A percentile compares a stretch with the other conserved stretches of the same genome.
These are phyloP conservation scores for Macrocystidia cucumis DNA, from an alignment of 1,284 basidiomycete genomes.

Conservation along the genomic window DNA sequence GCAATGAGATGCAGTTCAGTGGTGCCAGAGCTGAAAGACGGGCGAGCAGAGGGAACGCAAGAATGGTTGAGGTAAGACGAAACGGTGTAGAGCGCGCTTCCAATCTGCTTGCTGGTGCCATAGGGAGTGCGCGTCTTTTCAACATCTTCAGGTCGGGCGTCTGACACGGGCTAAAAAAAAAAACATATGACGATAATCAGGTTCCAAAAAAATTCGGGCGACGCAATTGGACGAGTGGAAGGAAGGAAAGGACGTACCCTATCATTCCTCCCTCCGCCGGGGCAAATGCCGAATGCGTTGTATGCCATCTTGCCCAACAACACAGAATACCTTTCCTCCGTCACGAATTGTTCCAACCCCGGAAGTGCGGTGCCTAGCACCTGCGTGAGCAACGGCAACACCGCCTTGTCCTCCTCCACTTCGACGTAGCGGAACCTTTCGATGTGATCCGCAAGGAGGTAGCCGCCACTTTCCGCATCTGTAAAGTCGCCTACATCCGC, in stretches of 20 bases:
- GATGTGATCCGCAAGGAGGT: slow-evolving; percentile 65
- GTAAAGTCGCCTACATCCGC: slow-evolving; percentile 28
- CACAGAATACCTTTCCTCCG: slow-evolving; percentile 53
- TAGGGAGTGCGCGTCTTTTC: slow-evolving; percentile 68
- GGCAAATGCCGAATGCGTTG: slow-evolving; percentile 67
- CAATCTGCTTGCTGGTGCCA: slow-evolving; percentile 67
- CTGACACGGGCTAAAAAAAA: slow-evolving; percentile 34
- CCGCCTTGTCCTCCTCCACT: slow-evolving; percentile 36
- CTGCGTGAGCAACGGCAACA: slow-evolving; percentile 40
- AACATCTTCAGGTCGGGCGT: slow-evolving; percentile 51
- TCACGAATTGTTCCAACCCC: slow-evolving; percentile 63
- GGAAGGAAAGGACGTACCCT: slow-evolving; percentile 36
- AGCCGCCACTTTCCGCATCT: slow-evolving; percentile 43
- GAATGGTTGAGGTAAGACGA: slow-evolving; percentile 75
- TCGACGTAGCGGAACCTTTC: slow-evolving; percentile 67
- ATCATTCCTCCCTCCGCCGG: slow-evolving; percentile 55
- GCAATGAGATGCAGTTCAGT: slow-evolving; percentile 62
- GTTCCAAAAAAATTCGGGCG: too few relatives aligned
- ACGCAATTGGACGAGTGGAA: slow-evolving; percentile 1
- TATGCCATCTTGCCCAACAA: slow-evolving; percentile 66
- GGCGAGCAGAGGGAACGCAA: slow-evolving; percentile 56
- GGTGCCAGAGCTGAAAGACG: slow-evolving; percentile 54
- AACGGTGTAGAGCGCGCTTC: slow-evolving; percentile 64
- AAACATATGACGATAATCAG: slow-evolving; percentile 2
- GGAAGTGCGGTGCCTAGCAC: slow-evolving; percentile 59